These are phyloP conservation scores for Hypoxylon lienhwacheense DNA, from an alignment of 495 filamentous ascomycete species.

Conservation along the genomic window DNA sequence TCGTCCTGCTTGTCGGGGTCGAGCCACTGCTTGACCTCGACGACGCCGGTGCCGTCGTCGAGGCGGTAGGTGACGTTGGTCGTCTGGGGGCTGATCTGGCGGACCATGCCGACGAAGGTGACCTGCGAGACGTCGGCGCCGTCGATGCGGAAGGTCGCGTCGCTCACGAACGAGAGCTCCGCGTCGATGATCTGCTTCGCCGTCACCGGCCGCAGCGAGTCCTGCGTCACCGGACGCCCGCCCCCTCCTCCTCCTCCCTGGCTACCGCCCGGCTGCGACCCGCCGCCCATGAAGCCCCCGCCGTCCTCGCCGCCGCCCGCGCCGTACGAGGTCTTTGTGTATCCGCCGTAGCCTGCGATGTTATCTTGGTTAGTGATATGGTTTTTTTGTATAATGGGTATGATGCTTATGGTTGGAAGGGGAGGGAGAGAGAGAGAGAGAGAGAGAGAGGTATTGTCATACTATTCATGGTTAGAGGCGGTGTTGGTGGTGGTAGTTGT, in stretches of 20 bases:
- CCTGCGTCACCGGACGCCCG: conserved; percentile 49
- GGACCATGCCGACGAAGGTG: conserved; percentile 86
- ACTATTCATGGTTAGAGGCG: conserved; percentile 34
- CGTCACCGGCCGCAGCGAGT: conserved; percentile 87
- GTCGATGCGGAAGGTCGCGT: conserved; percentile 75
- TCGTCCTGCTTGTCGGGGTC: conserved; percentile 62
- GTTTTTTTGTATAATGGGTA: not conserved
- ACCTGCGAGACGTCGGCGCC: conserved; percentile 64
- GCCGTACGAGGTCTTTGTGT: conserved; percentile 44
- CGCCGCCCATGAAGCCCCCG: conserved; percentile 50
- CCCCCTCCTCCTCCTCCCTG: conserved; percentile 41
- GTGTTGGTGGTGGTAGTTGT: not conserved
- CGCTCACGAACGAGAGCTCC: conserved; percentile 69
- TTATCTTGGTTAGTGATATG: not conserved
- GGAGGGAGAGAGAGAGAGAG: not conserved
- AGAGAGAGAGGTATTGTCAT: not conserved
- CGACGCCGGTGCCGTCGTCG: conserved; percentile 90
- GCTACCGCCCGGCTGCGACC: conserved; percentile 47
- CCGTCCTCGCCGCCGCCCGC: conserved; percentile 47
- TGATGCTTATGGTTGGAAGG: not conserved
- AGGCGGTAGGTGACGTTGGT: conserved; percentile 91
- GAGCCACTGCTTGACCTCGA: conserved; percentile 93
- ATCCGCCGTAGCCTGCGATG: conserved; percentile 49
- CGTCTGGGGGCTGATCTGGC: conserved; percentile 78
- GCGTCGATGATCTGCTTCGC: conserved; percentile 91